phyloP scores from a whole-genome alignment of 2,329 filamentous ascomycete species.

The Teratosphaeria nubilosa region DNA sequence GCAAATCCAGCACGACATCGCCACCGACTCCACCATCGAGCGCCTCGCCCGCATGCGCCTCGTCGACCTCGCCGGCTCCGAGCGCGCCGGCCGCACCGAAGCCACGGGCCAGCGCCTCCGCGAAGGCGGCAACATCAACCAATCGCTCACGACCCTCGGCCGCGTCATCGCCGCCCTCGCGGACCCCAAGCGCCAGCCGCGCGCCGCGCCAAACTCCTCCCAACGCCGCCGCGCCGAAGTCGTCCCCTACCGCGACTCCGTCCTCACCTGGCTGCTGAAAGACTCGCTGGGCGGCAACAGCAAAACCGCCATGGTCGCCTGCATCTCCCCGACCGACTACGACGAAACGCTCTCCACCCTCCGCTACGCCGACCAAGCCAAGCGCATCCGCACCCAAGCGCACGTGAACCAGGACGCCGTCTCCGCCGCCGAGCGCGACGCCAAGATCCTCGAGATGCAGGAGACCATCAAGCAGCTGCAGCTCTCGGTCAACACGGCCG shows the following conservation, averaged over 20 bases:
- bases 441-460: constrained; percentile 87
- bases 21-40: constrained; percentile 96
- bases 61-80: constrained; percentile 88
- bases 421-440: constrained; percentile 84
- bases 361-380: constrained; percentile 94
- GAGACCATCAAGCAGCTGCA: constrained; percentile 86
- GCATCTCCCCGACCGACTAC: constrained; percentile 89
- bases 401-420: constrained; percentile 94
- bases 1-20: constrained; percentile 94
- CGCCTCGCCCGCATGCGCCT: constrained; percentile 86
- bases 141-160: constrained; percentile 89
- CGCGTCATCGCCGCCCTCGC: constrained; percentile 88
- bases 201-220: no score
- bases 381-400: constrained; percentile 88
- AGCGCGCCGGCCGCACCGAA: constrained; percentile 90
- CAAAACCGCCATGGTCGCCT: constrained; percentile 98
- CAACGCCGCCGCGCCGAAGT: constrained; percentile 38
- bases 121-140: constrained; percentile 98
- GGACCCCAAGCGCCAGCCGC: constrained; percentile 47
- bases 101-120: constrained; percentile 83
- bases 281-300: constrained; percentile 93
- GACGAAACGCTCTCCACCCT: constrained; percentile 94
- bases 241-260: constrained; percentile 87
- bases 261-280: constrained; percentile 77
- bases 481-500: constrained; percentile 52